Base-by-base conservation (phyloP, 306 rosid species). In the Quercus engelmannii region DNA sequence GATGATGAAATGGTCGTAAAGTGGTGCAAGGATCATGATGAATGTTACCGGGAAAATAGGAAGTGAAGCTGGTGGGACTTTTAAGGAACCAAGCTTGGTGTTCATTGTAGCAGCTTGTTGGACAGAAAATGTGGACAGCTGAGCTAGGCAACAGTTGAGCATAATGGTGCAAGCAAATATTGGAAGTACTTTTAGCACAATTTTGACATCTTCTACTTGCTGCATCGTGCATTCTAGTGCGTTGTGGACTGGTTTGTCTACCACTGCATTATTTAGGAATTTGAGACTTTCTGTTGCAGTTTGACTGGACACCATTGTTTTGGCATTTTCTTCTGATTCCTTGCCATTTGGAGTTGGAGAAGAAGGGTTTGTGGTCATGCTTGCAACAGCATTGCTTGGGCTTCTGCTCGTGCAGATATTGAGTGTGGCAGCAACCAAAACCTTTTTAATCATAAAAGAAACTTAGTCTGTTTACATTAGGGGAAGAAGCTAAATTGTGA, bases 21-120 rank as follows among this genome's bases (percentile, higher is more conserved):
- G 55, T 1, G 99, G 99, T 3, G 97, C 97, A 4, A 95, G 80
- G 85, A 90, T 81, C 75, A 95, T 90, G 85, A 95, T 90, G 83
- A 93, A 95, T 74, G 90, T 73, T 8, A 93, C 93, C 0, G 99
- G 99, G 41, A 95, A 95, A 62, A 95, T n/a, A 41, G 99, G 98
- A 70, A 95, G 82, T 2, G 99, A 95, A 41, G 98, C 97, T 4
- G 98, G 98, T 1, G 99, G 98, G 21, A 95, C 90, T 46, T 86
- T 91, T 1, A 95, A 74, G 72, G 96, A 83, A 75, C 97, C 91
- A 3, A 95, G 88, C 43, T 89, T 90, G 74, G 98, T 95, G 89
- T 95, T 54, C 99, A 95, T 95, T 7, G 99, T 85, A 1, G 96
- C 90, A 8, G 98, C 99, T 87, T 93, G 98, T 83, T 95, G 87